Conservation (phyloP, 23 red algal species). For the Gracilaria caudata region DNA sequence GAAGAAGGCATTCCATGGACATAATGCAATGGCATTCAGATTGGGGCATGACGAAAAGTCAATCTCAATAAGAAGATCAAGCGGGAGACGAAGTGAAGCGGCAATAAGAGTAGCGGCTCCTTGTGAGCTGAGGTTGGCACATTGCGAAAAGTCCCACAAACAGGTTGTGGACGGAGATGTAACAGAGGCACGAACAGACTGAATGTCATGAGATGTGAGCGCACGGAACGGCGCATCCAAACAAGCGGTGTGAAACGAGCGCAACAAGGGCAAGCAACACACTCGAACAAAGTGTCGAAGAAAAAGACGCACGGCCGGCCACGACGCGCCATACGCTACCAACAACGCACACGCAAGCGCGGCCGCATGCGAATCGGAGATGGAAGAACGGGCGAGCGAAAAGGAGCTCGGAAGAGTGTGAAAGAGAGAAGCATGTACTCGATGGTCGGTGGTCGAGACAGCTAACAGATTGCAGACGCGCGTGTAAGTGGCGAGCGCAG, state of each 20-base stretch:
- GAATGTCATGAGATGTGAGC: background rate
- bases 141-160: slow-evolving; percentile 48
- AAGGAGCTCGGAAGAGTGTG: background rate
- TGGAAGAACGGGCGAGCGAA: background rate
- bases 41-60: slow-evolving; percentile 25
- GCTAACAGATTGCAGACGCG: slow-evolving; percentile 25
- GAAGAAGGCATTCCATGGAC: slow-evolving; percentile 27
- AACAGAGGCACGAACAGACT: background rate
- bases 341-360: slow-evolving; percentile 47
- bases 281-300: slow-evolving; percentile 28
- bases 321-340: slow-evolving; percentile 24
- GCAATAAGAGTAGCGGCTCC: slow-evolving; percentile 40
- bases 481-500: slow-evolving; percentile 22
- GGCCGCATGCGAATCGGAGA: slow-evolving; percentile 42
- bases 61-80: slow-evolving; percentile 4
- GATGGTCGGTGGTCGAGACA: slow-evolving; percentile 19
- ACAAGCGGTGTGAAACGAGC: background rate
- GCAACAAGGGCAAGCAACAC: background rate
- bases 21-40: slow-evolving; percentile 25
- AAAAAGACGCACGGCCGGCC: slow-evolving; percentile 16
- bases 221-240: background rate
- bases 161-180: background rate
- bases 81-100: slow-evolving; percentile 27
- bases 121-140: slow-evolving; percentile 5
- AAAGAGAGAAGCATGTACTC: background rate